phyloP scores from a whole-genome alignment of 2,329 filamentous ascomycete species.

The Colletotrichum liaoningense region DNA sequence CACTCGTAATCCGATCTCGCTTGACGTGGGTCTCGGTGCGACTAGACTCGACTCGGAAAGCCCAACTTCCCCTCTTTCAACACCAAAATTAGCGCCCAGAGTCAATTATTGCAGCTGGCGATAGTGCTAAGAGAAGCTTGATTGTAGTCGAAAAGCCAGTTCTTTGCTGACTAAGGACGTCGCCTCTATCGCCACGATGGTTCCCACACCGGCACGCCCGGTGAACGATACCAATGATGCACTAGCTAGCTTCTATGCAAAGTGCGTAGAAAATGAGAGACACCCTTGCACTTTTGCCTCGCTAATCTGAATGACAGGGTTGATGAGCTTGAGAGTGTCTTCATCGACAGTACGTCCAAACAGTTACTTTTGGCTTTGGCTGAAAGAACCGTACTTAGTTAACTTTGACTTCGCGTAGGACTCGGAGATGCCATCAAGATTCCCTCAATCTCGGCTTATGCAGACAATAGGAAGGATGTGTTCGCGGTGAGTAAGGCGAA shows the following conservation, averaged over 20 bases:
- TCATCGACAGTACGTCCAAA: constrained; percentile 21
- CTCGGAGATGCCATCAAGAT: constrained; percentile 94
- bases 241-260: not conserved
- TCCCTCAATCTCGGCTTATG: constrained; percentile 93
- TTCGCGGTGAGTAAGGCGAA: constrained; percentile 64
- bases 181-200: not conserved
- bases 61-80: constrained; percentile 23
- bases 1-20: constrained; percentile 21
- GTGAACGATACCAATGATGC: not conserved
- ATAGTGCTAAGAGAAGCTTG: not conserved
- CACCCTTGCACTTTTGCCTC: not conserved
- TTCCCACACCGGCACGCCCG: not conserved
- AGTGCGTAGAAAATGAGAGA: not conserved
- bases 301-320: not conserved
- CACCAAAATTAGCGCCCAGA: constrained; percentile 8
- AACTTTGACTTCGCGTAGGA: not conserved
- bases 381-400: not conserved
- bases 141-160: not conserved
- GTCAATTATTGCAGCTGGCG: not conserved
- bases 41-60: constrained; percentile 2
- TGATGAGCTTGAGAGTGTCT: constrained; percentile 18
- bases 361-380: not conserved
- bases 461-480: constrained; percentile 88
- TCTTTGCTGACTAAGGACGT: not conserved
- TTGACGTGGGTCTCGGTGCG: constrained; percentile 7